Evolutionary conservation across 495 filamentous ascomycete genomes (phyloP).

Genomic region (Parathielavia appendiculata): DNA sequence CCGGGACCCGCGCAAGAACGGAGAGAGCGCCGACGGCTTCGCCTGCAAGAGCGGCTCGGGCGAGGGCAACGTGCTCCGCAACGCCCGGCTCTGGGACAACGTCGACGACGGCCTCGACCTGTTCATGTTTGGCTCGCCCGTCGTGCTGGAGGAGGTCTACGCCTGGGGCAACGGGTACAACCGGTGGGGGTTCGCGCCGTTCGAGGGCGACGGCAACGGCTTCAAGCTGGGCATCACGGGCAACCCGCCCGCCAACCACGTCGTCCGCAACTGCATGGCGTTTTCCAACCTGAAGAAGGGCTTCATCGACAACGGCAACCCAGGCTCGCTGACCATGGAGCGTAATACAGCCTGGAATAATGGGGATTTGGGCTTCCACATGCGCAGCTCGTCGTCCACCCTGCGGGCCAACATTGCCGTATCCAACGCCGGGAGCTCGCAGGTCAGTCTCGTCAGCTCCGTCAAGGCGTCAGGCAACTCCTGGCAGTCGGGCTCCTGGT

Average conservation of each 20-base stretch:
- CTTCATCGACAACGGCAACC: slow-evolving; percentile 10
- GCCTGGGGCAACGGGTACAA: slow-evolving; percentile 10
- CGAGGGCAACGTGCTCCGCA: slow-evolving; percentile 9
- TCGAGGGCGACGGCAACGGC: slow-evolving; percentile 5
- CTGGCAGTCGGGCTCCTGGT: slow-evolving; percentile 7
- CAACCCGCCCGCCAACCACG: slow-evolving; percentile 4
- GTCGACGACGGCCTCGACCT: slow-evolving; percentile 9
- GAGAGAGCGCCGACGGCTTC: slow-evolving; percentile 8
- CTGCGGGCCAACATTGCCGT: slow-evolving; percentile 2
- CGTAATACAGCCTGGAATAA: slow-evolving; percentile 7
- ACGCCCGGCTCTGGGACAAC: slow-evolving; percentile 12
- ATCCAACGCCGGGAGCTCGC: background rate
- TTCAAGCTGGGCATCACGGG: slow-evolving; percentile 8
- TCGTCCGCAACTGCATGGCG: slow-evolving; percentile 8
- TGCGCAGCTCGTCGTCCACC: slow-evolving; percentile 8
- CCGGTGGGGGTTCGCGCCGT: slow-evolving; percentile 2
- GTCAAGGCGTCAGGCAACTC: slow-evolving; percentile 4
- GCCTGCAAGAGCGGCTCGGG: slow-evolving; percentile 8
- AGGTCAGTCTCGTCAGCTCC: background rate
- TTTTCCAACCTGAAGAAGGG: slow-evolving; percentile 1
- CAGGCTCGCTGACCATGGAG: background rate
- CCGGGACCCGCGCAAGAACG: slow-evolving; percentile 8
- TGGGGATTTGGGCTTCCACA: slow-evolving; percentile 1
- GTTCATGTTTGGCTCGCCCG: slow-evolving; percentile 7
- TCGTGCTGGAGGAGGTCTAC: slow-evolving; percentile 1